A percentile compares a stretch with the other conserved stretches of the same genome.
Evolutionary conservation across 2,329 filamentous ascomycete genomes (phyloP).

Genomic region (Xylaria sp.): DNA sequence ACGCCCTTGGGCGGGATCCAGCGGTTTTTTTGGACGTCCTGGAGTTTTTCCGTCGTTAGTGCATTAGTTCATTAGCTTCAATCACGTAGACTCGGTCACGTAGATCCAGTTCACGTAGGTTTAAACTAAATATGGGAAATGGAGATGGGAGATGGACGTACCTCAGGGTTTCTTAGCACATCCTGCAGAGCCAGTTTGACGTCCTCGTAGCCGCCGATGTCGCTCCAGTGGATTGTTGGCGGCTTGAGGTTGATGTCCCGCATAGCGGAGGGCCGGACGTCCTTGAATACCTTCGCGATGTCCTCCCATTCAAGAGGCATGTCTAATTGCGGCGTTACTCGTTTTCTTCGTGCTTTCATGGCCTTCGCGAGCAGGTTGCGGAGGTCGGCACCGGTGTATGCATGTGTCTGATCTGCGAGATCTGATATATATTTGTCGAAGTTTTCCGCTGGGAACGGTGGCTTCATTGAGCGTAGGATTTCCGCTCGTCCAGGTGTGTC

Average conservation of each 20-base stretch:
- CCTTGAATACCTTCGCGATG: constrained; percentile 72
- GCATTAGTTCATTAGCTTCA: constrained; percentile 31
- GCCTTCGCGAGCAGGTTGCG: constrained; percentile 70
- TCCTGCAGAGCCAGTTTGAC: constrained; percentile 73
- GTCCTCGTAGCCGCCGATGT: constrained; percentile 85
- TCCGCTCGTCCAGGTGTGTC: constrained; percentile 76
- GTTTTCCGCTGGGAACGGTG: constrained; percentile 59
- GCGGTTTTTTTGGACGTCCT: constrained; percentile 52
- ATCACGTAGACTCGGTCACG: neutral
- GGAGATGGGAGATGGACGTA: constrained; percentile 36
- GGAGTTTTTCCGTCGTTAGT: constrained; percentile 40
- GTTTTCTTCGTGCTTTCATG: constrained; percentile 44
- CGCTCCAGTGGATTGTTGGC: constrained; percentile 84
- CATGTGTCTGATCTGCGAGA: constrained; percentile 82
- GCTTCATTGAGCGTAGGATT: constrained; percentile 73
- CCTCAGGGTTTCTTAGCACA: constrained; percentile 57
- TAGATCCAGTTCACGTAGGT: neutral
- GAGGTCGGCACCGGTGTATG: constrained; percentile 85
- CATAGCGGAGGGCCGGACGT: constrained; percentile 85
- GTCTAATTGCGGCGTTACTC: constrained; percentile 34
- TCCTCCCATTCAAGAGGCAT: constrained; percentile 57
- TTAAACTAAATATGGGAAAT: neutral
- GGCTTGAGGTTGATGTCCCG: constrained; percentile 89
- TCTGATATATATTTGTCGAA: constrained; percentile 65
- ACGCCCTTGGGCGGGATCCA: constrained; percentile 79